These are phyloP conservation scores for Bimuria novae-zelandiae DNA, from an alignment of 2,329 filamentous ascomycete species.

Conservation along the genomic window DNA sequence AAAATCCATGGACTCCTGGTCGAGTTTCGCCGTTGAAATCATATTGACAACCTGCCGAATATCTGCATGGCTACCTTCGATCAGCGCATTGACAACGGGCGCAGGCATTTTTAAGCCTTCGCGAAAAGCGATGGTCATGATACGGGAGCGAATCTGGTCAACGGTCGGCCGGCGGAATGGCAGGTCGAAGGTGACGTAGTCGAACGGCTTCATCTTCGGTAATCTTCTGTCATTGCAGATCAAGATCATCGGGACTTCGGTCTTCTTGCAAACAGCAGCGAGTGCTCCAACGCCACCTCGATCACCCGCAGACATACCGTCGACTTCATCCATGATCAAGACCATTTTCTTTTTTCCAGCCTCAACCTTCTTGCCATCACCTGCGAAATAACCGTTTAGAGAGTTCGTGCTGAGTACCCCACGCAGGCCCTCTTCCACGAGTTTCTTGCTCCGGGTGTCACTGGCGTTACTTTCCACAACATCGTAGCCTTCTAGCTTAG, in stretches of 20 bases:
- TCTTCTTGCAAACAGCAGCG: slow-evolving; percentile 93
- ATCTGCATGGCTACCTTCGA: slow-evolving; percentile 93
- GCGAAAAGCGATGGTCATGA: slow-evolving; percentile 93
- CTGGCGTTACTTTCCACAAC: slow-evolving; percentile 95
- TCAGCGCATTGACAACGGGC: slow-evolving; percentile 86
- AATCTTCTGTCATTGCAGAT: slow-evolving; percentile 95
- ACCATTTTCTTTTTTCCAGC: slow-evolving; percentile 87
- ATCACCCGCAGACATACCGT: slow-evolving; percentile 97
- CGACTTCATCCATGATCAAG: slow-evolving; percentile 98
- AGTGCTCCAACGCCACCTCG: slow-evolving; percentile 93
- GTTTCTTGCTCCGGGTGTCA: slow-evolving; percentile 92
- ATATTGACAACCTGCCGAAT: slow-evolving; percentile 99
- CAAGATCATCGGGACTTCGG: slow-evolving; percentile 89
- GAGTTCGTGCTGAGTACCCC: slow-evolving; percentile 95
- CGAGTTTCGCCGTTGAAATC: slow-evolving; percentile 91
- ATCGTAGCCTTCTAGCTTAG: slow-evolving; percentile 90
- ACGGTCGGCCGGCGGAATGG: slow-evolving; percentile 87
- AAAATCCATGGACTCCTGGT: slow-evolving; percentile 77
- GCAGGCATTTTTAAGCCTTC: slow-evolving; percentile 86
- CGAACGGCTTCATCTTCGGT: slow-evolving; percentile 98
- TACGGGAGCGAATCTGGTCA: slow-evolving; percentile 86
- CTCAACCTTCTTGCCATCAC: slow-evolving; percentile 80
- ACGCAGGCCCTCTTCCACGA: slow-evolving; percentile 85
- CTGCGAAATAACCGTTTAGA: slow-evolving; percentile 85
- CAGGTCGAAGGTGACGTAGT: slow-evolving; percentile 81